Evolutionary conservation across 2,329 filamentous ascomycete species (phyloP).

Genomic region (Arthrobotrys sphaeroides): DNA sequence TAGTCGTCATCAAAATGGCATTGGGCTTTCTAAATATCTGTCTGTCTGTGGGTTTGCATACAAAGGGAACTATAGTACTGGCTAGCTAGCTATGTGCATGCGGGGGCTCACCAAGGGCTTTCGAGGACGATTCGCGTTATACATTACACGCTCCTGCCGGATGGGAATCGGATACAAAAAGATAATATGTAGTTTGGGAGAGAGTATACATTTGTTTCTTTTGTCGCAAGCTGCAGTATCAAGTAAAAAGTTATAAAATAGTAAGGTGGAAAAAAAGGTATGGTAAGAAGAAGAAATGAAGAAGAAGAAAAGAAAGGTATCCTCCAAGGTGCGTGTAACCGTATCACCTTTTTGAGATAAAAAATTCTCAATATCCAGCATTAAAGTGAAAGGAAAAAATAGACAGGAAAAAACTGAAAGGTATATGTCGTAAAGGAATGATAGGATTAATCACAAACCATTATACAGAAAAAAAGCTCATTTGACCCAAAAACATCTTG

Average conservation of each 20-base stretch:
- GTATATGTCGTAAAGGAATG: conserved; percentile 2
- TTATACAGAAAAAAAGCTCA: conserved; percentile 4
- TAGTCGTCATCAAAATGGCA: too few relatives aligned
- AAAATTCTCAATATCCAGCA: not conserved
- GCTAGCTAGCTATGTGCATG: not conserved
- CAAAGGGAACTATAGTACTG: not conserved
- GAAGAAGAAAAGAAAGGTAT: not conserved
- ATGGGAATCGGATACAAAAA: not conserved
- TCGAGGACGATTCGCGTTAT: not conserved
- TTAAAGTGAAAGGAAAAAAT: not conserved
- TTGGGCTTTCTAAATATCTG: too few relatives aligned
- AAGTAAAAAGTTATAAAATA: not conserved
- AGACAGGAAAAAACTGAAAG: not conserved
- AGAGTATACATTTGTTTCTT: too few relatives aligned
- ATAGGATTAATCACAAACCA: conserved; percentile 13
- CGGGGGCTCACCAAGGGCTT: too few relatives aligned
- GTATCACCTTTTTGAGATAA: not conserved
- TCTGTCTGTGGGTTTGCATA: not conserved
- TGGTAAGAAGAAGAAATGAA: not conserved
- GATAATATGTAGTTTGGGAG: too few relatives aligned
- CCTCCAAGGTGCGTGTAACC: not conserved
- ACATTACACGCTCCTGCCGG: conserved; percentile 7
- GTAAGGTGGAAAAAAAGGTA: not conserved
- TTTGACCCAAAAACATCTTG: too few relatives aligned
- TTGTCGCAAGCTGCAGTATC: not conserved